Evolutionary conservation across 495 filamentous ascomycete species (phyloP).

Genomic region (Aspergillus homomorphus): DNA sequence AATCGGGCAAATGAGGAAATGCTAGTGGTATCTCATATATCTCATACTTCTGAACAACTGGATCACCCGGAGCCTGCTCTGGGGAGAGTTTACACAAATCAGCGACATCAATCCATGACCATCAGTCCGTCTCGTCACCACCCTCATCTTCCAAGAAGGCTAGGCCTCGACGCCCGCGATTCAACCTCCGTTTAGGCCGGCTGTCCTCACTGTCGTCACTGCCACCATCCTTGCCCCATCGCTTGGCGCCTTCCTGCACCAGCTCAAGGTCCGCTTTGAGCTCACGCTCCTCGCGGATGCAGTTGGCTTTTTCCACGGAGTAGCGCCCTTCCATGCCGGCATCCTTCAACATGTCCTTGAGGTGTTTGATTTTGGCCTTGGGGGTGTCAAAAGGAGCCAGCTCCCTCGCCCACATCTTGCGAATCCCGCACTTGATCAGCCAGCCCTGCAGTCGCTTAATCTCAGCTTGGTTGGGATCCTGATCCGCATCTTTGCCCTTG

Average conservation of each 20-base stretch:
- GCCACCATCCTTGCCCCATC: constrained; percentile 61
- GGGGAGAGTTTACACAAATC: constrained; percentile 1
- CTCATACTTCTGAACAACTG: not conserved
- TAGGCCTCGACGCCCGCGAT: constrained; percentile 47
- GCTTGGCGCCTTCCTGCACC: constrained; percentile 71
- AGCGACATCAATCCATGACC: not conserved
- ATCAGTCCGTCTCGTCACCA: constrained; percentile 52
- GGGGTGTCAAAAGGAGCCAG: constrained; percentile 69
- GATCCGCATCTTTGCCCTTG: constrained; percentile 45
- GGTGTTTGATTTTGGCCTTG: constrained; percentile 78
- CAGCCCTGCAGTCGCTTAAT: constrained; percentile 90
- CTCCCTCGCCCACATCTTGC: constrained; percentile 87
- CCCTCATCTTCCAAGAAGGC: constrained; percentile 53
- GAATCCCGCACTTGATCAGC: constrained; percentile 87
- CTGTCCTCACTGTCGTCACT: constrained; percentile 42
- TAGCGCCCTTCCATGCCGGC: constrained; percentile 85
- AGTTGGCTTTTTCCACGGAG: constrained; percentile 74
- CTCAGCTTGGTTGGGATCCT: constrained; percentile 67
- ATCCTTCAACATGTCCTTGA: constrained; percentile 72
- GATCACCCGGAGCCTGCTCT: constrained; percentile 7
- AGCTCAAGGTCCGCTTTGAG: constrained; percentile 76
- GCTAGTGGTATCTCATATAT: not conserved
- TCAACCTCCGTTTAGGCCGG: constrained; percentile 36
- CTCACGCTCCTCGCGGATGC: constrained; percentile 83
- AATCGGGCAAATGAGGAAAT: constrained; percentile 29